Conservation (phyloP, 2,329 filamentous ascomycete genomes). For the Aureobasidium sp. region DNA sequence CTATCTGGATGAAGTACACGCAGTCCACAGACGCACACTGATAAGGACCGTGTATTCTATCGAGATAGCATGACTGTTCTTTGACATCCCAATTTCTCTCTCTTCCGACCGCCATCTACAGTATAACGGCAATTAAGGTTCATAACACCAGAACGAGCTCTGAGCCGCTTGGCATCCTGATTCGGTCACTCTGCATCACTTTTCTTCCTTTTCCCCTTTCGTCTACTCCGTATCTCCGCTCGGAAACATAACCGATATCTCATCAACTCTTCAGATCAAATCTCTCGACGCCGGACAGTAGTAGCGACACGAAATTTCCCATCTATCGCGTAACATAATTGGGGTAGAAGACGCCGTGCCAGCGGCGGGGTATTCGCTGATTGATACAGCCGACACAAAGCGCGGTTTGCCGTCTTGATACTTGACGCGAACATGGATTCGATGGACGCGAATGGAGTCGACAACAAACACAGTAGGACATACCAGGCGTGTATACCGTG, state of each 20-base stretch:
- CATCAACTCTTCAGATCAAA: no score
- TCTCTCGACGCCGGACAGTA: no score
- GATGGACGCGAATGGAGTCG: background rate
- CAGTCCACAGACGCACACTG: background rate
- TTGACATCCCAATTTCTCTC: background rate
- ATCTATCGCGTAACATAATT: background rate
- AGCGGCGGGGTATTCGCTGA: conserved; percentile 4
- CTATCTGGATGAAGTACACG: background rate
- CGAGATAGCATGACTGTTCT: no score
- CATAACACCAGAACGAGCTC: background rate
- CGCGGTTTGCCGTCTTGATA: background rate
- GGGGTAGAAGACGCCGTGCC: background rate
- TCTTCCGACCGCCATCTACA: background rate
- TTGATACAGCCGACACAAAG: conserved; percentile 9
- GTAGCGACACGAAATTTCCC: background rate
- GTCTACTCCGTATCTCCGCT: background rate
- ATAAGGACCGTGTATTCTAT: background rate
- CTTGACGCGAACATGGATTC: background rate
- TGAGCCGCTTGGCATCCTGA: background rate
- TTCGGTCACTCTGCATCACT: background rate
- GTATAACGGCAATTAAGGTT: background rate
- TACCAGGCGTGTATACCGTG: conserved; percentile 46
- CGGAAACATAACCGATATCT: background rate
- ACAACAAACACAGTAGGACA: conserved; percentile 17
- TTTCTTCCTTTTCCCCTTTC: background rate